Base-by-base conservation (phyloP, 768 basidiomycete genomes). In the Psilocybe azurescens region DNA sequence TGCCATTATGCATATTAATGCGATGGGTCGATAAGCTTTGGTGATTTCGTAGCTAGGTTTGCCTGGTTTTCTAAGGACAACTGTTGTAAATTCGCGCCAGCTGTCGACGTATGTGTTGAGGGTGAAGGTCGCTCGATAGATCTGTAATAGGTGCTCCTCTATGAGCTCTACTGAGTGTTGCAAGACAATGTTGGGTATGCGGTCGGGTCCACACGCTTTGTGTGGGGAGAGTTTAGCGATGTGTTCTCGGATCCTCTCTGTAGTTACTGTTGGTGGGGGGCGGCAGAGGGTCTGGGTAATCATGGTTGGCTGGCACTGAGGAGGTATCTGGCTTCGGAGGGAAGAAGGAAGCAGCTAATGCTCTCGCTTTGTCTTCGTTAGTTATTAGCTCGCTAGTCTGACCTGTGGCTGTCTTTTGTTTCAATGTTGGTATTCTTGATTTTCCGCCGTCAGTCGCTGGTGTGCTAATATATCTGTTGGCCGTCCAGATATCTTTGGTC, bases 11-110 rank as follows among this genome's bases (percentile, higher is more conserved):
- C 74, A 53, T 1, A 80, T 65, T 0, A 83, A 73, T 0, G 74
- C 74, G 2, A 83, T 79, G 0, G 79, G 82, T 0, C 74, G 56
- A 38, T 78, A 78, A 0, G 78, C 72, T 32, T 74, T 76, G 0
- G 79, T 58, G 0, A 67, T 29, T 0, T 68, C 55, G 65, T 84
- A 83, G 62, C 74, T 56, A 0, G 71, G 59, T 54, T 75, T 74
- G 0, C 78, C 76, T 0, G 78, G 79, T 55, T 84, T 83, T 0
- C 69, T 28, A 0, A 83, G 66, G 0, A 79, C 71, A 0, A 76
- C 60, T 0, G 73, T 79, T 0, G 58, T 71, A 28, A 68, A 77
- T 0, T 61, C 11, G 18, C 65, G 64, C 76, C 70, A 70, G 0
- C 36, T 39, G 1, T 58, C 32, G 3, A 32, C 50, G 53, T 74